Evolutionary conservation across 2,329 filamentous ascomycete genomes (phyloP).

Genomic region (Botrytis fabae): DNA sequence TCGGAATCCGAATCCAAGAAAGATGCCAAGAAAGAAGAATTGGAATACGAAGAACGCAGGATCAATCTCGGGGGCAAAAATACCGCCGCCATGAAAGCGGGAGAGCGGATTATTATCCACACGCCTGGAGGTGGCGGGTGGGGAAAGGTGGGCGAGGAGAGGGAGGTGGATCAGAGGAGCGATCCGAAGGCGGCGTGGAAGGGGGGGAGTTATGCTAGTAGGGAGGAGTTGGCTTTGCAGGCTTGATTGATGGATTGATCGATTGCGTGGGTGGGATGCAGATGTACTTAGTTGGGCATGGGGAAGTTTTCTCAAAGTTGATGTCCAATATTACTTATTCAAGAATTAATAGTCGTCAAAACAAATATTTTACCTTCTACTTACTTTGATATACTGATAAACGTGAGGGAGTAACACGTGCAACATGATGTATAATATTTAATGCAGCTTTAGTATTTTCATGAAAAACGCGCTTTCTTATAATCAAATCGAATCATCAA

Average conservation of each 20-base stretch:
- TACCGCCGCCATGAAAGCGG: constrained; percentile 71
- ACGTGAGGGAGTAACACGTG: not conserved
- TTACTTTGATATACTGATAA: not conserved
- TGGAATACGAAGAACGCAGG: constrained; percentile 56
- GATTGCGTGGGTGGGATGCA: too few species aligned
- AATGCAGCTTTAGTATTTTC: not conserved
- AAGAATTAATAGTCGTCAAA: not conserved
- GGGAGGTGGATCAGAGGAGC: constrained; percentile 48
- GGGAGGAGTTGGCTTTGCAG: constrained; percentile 61
- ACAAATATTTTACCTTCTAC: not conserved
- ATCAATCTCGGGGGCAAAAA: constrained; percentile 81
- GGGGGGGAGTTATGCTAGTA: constrained; percentile 57
- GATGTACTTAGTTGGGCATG: too few species aligned
- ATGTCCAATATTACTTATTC: not conserved
- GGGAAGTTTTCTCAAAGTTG: too few species aligned
- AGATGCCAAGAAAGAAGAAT: constrained; percentile 38
- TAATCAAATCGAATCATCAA: constrained; percentile 12
- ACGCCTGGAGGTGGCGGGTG: constrained; percentile 81
- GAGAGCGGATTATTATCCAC: constrained; percentile 74
- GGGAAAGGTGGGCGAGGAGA: constrained; percentile 62
- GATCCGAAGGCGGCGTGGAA: constrained; percentile 64
- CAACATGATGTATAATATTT: not conserved
- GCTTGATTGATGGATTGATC: constrained; percentile 40
- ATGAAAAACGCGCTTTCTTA: constrained; percentile 2
- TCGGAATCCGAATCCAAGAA: not conserved